Percentiles rank a stretch among this genome's conserved stretches.
Conservation (phyloP, 2,329 filamentous ascomycete genomes). For the Metarhizium sp. region DNA sequence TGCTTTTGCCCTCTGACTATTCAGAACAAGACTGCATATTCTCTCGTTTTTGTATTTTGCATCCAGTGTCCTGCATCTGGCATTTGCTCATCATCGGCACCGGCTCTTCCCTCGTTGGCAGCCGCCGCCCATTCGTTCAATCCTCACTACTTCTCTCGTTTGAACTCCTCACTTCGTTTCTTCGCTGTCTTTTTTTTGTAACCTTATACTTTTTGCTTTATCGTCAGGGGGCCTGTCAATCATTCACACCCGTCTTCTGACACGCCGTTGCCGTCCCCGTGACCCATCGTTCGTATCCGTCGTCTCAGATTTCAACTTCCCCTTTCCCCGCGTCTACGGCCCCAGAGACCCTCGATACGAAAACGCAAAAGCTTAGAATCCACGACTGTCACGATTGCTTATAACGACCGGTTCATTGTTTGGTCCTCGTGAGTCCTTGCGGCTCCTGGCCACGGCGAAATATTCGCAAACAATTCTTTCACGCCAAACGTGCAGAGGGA, state of each 20-base stretch:
- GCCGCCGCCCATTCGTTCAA: conserved; percentile 1
- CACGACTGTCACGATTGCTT: background rate
- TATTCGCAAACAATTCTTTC: background rate
- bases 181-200: background rate
- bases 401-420: background rate
- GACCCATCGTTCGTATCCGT: background rate
- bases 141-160: background rate
- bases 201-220: background rate
- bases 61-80: conserved; percentile 1
- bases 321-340: background rate
- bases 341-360: background rate
- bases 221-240: background rate
- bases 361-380: background rate
- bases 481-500: background rate
- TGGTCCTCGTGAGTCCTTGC: background rate
- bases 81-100: background rate
- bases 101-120: background rate
- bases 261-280: background rate
- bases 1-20: too few relatives aligned
- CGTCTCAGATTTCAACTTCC: background rate
- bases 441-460: background rate
- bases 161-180: background rate
- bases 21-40: background rate
- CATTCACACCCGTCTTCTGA: background rate
- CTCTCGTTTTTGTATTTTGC: background rate